Percentiles rank a stretch among this genome's conserved stretches.
Conservation (phyloP, 441 rosid species). For the Breynia disticha region DNA sequence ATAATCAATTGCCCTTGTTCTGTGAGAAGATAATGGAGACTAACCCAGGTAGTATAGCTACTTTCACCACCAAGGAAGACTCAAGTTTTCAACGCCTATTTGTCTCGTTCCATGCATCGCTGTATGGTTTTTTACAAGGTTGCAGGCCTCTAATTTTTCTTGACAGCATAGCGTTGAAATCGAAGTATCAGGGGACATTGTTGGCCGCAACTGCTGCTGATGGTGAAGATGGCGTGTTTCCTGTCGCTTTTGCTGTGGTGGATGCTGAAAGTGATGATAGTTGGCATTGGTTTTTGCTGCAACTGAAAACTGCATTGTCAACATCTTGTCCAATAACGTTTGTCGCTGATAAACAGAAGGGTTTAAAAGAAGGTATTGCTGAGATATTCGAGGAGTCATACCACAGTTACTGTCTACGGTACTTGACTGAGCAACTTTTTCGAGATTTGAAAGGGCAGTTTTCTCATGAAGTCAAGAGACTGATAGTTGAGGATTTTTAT, state of each 20-base stretch:
- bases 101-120: constrained; percentile 70
- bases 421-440: constrained; percentile 64
- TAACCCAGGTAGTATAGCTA: constrained; percentile 80
- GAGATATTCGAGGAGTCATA: constrained; percentile 55
- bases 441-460: constrained; percentile 76
- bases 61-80: constrained; percentile 77
- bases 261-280: constrained; percentile 68
- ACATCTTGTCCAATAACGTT: constrained; percentile 59
- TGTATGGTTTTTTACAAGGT: constrained; percentile 65
- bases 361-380: constrained; percentile 53
- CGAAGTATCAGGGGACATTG: constrained; percentile 77
- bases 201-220: constrained; percentile 81
- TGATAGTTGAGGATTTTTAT: constrained; percentile 64
- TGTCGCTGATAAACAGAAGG: constrained; percentile 75
- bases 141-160: constrained; percentile 89
- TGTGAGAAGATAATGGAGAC: constrained; percentile 78
- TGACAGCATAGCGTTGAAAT: constrained; percentile 63
- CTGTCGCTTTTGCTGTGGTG: constrained; percentile 74
- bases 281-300: constrained; percentile 91
- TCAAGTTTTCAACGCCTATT: constrained; percentile 83
- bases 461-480: constrained; percentile 76
- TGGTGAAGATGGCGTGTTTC: constrained; percentile 71
- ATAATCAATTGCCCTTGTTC: constrained; percentile 64
- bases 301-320: constrained; percentile 57
- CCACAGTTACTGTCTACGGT: constrained; percentile 64